phyloP scores from a whole-genome alignment of 371 early-diverging fungal species.

The Mucor indicus region DNA sequence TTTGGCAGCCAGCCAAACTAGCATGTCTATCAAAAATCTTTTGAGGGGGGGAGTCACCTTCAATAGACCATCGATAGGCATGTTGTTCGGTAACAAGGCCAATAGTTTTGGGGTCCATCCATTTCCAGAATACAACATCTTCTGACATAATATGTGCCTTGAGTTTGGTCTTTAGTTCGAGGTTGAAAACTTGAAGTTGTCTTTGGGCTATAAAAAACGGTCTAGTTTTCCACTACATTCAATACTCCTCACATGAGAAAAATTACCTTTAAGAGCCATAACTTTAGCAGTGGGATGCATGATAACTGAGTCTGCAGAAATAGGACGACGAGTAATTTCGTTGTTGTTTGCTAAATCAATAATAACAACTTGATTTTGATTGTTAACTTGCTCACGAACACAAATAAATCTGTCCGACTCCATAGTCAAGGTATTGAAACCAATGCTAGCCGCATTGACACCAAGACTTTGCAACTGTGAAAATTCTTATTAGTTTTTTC shows the following conservation, averaged over 20 bases:
- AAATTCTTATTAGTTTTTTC: not conserved
- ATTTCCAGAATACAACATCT: slow-evolving; percentile 96
- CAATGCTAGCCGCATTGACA: slow-evolving; percentile 88
- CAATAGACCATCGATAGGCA: slow-evolving; percentile 97
- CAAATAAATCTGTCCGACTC: slow-evolving; percentile 98
- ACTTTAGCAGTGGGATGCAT: slow-evolving; percentile 94
- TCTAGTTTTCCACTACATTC: not conserved
- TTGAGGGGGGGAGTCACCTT: slow-evolving; percentile 80
- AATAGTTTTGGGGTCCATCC: slow-evolving; percentile 84
- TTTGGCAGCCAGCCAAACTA: slow-evolving; percentile 81
- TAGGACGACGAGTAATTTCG: slow-evolving; percentile 86
- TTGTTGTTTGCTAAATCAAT: slow-evolving; percentile 86
- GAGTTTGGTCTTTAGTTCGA: slow-evolving; percentile 92
- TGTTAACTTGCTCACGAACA: slow-evolving; percentile 88
- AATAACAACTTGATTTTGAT: slow-evolving; percentile 88
- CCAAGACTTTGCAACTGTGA: slow-evolving; percentile 86
- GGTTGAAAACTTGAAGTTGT: slow-evolving; percentile 95
- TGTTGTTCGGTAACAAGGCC: slow-evolving; percentile 88
- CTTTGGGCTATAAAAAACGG: slow-evolving; percentile 64
- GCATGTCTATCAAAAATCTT: slow-evolving; percentile 94
- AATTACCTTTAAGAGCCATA: slow-evolving; percentile 91
- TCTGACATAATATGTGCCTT: slow-evolving; percentile 91
- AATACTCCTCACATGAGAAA: too few species aligned
- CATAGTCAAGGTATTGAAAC: slow-evolving; percentile 96
- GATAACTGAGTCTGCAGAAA: slow-evolving; percentile 97